phyloP scores from a whole-genome alignment of 352 stramenopile species.

The Thalassiosira sp. region DNA sequence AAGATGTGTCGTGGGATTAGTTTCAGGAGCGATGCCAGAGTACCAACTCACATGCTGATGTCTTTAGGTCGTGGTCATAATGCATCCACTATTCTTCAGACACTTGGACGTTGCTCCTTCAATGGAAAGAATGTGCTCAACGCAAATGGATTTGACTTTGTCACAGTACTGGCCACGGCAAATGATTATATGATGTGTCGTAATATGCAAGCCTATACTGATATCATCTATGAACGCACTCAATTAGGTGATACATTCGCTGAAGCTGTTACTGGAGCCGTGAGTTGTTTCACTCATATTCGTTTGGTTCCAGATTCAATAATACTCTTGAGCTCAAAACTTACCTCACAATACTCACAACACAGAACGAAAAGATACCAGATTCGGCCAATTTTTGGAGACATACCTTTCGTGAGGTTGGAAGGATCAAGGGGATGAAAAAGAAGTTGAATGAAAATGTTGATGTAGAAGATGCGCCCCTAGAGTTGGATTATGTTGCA shows the following conservation, averaged over 20 bases:
- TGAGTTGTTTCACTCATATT: neutral
- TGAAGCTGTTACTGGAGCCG: conserved; percentile 25
- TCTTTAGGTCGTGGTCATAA: conserved; percentile 34
- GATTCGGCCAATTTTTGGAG: conserved; percentile 35
- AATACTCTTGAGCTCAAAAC: neutral
- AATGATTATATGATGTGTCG: conserved; percentile 22
- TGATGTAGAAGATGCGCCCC: conserved; percentile 11
- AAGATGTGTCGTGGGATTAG: conserved; percentile 42
- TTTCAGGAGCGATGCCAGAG: conserved; percentile 31
- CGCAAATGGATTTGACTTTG: conserved; percentile 36
- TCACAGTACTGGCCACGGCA: conserved; percentile 30
- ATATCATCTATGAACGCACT: conserved; percentile 16
- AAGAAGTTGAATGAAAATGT: conserved; percentile 16
- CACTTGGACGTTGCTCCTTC: conserved; percentile 43
- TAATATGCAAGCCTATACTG: conserved; percentile 36
- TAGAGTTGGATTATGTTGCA: conserved; percentile 14
- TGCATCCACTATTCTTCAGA: conserved; percentile 36
- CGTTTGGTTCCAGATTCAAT: neutral
- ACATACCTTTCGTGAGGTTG: conserved; percentile 33
- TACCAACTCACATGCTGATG: conserved; percentile 44
- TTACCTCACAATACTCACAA: neutral
- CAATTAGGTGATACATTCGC: conserved; percentile 36
- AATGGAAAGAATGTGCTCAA: conserved; percentile 40
- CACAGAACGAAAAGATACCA: conserved; percentile 25
- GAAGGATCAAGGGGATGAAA: conserved; percentile 28